phyloP scores from a whole-genome alignment of 345 rosid species.

The Salix koriyanagi region DNA sequence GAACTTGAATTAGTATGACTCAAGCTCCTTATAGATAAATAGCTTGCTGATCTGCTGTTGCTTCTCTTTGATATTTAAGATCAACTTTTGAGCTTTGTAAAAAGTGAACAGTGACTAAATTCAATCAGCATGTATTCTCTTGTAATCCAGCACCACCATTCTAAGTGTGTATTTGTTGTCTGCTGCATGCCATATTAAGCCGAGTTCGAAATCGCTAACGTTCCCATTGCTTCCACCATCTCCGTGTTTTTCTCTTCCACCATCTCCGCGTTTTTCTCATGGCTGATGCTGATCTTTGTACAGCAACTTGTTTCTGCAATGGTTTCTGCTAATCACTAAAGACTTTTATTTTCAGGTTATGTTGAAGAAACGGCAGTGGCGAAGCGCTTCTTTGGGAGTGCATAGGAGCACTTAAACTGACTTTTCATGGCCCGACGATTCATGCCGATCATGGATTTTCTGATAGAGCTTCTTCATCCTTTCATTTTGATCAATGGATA shows the following conservation, averaged over 20 bases:
- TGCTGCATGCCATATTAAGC: not conserved
- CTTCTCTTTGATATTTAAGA: too few relatives aligned
- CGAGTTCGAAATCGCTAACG: not conserved
- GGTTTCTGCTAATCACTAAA: slow-evolving; percentile 8
- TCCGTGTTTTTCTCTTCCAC: not conserved
- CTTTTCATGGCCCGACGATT: not conserved
- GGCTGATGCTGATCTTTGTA: not conserved
- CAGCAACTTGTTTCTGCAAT: not conserved
- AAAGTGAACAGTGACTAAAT: too few relatives aligned
- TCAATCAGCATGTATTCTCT: too few relatives aligned
- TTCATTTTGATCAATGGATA: too few relatives aligned
- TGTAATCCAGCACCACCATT: too few relatives aligned
- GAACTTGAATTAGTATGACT: too few relatives aligned
- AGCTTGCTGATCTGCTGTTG: too few relatives aligned
- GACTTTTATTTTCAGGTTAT: slow-evolving; percentile 33
- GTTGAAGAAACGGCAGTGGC: slow-evolving; percentile 40
- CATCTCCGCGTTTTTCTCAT: not conserved
- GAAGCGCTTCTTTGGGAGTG: slow-evolving; percentile 42
- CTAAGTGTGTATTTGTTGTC: too few relatives aligned
- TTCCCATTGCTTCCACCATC: not conserved
- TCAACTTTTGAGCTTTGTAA: too few relatives aligned
- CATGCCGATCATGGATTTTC: not conserved
- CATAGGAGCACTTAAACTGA: slow-evolving; percentile 12
- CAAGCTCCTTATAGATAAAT: too few relatives aligned
- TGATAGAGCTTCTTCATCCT: too few relatives aligned